phyloP scores from a whole-genome alignment of 2,329 filamentous ascomycete species.

The Zarea fungicola region DNA sequence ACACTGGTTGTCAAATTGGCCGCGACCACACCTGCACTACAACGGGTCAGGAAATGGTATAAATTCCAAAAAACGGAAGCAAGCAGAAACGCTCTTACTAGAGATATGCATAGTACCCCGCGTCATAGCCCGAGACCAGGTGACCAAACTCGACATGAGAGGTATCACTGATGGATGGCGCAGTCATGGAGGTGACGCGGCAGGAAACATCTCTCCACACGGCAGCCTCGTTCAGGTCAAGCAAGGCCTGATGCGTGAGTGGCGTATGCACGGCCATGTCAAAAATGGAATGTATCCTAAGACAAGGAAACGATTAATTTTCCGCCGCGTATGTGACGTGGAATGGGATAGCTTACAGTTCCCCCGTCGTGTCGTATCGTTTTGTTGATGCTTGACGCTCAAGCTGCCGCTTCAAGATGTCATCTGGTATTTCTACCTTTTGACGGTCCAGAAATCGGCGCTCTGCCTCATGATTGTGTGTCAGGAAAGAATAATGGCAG shows the following conservation, averaged over 20 bases:
- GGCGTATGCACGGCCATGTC: background rate
- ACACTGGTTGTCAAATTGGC: background rate
- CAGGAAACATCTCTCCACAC: background rate
- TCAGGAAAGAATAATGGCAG: background rate
- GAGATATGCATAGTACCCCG: conserved; percentile 1
- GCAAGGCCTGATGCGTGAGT: background rate
- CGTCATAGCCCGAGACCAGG: background rate
- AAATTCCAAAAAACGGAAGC: background rate
- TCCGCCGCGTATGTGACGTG: background rate
- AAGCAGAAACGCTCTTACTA: background rate
- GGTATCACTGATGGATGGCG: background rate
- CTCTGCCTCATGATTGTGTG: background rate
- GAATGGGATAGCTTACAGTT: background rate
- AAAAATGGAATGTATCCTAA: background rate
- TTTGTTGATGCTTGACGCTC: background rate
- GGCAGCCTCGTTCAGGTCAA: background rate
- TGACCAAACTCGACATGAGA: background rate
- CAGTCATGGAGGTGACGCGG: background rate
- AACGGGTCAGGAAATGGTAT: background rate
- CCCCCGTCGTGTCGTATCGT: background rate
- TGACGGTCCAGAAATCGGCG: background rate
- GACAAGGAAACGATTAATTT: background rate
- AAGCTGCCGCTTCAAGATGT: background rate
- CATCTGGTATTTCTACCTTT: background rate
- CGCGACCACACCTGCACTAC: background rate